Base-by-base conservation (phyloP, 257 asterid species). In the Rubia yunnanensis region DNA sequence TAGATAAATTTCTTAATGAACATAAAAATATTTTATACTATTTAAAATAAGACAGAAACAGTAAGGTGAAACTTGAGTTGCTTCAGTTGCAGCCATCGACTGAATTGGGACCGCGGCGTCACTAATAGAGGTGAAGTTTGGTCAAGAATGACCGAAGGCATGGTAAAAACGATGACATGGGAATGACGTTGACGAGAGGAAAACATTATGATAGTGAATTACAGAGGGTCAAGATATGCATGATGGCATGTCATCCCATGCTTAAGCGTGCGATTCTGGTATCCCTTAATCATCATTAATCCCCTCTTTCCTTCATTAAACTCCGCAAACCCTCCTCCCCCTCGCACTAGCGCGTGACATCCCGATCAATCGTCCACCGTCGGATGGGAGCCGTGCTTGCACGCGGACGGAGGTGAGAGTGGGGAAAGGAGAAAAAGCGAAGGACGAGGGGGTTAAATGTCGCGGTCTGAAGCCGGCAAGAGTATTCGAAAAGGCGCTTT, bases 221-320 rank as follows among this genome's bases (percentile, higher is more conserved):
- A 27, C 3, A 18, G 52, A 2, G 41, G 34, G 73, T 44, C 52
- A 69, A 60, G 41, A 22, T 17, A 38, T 50, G 61, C 56, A 76
- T 67, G 63, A 75, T 75, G 57, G 46, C 23, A 56, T 63, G 60
- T 74, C 74, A 60, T 39, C 63, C 62, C 72, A 72, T 73, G 82
- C 67, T 73, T 77, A 72, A 70, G 82, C 79, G 79, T 74, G 82
- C 77, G 31, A 67, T 49, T 59, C 72, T 67, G 76, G 69, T 36
- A 58, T 65, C 69, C 39, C 62, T 70, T 77, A 74, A 73, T 77
- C 64, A 73, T 78, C 44, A 66, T 73, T 59, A 68, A 9, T 39
- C 23, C 64, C 17, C 30, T 48, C 13, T 58, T 58, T 30, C 7
- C 18, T 65, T 64, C 68, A 31, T 22, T 62, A 46, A 72, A 58